Percentiles rank a stretch among this genome's conserved stretches.
Conservation (phyloP, 73 alveolate species). For the Symbiodinium natans region DNA sequence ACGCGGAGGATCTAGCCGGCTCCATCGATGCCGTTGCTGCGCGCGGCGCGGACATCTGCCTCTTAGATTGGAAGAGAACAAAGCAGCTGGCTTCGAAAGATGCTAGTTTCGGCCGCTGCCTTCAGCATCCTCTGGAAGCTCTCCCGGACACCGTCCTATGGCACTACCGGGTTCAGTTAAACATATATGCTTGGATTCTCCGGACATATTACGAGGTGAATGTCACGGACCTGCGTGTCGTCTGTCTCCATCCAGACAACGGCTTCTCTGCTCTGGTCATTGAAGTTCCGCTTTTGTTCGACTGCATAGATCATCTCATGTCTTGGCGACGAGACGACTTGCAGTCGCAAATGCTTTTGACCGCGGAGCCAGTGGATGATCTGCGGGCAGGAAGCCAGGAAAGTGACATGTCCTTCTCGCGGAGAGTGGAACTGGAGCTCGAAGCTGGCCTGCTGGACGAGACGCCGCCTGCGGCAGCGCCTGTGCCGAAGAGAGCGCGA, state of each 20-base stretch:
- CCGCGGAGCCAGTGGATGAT: neutral
- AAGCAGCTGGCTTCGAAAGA: neutral
- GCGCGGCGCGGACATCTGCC: too few species aligned
- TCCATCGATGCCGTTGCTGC: too few species aligned
- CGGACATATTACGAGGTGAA: too few species aligned
- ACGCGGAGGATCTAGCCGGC: too few species aligned
- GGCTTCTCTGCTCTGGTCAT: neutral
- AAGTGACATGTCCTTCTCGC: neutral
- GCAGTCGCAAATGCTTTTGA: neutral
- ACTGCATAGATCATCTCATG: neutral
- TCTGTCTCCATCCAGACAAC: neutral
- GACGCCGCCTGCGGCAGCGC: too few species aligned
- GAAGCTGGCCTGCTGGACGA: neutral
- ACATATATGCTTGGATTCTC: too few species aligned
- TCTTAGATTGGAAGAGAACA: too few species aligned
- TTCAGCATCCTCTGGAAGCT: too few species aligned
- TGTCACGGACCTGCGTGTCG: neutral
- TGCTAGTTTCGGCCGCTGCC: too few species aligned
- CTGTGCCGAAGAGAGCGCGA: too few species aligned
- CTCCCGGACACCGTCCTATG: too few species aligned
- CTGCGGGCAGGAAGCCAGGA: neutral
- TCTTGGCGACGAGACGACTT: neutral
- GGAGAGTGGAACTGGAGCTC: neutral
- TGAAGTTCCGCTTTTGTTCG: neutral
- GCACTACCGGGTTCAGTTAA: too few species aligned